phyloP scores from a whole-genome alignment of 2,329 filamentous ascomycete genomes.

The Sclerotinia nivalis region DNA sequence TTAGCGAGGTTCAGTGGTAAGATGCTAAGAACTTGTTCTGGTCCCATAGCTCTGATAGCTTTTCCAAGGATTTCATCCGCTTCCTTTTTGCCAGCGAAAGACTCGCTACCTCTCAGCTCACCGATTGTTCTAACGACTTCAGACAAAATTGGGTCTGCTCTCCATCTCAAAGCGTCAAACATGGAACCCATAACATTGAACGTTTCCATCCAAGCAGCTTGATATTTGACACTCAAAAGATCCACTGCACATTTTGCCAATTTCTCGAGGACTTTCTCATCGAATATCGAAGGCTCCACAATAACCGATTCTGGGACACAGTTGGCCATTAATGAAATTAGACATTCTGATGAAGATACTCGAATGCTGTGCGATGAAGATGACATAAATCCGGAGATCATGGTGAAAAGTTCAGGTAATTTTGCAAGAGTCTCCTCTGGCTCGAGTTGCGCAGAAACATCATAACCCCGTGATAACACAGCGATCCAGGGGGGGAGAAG shows the following conservation, averaged over 20 bases:
- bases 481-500: slow-evolving; percentile 95
- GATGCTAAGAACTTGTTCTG: slow-evolving; percentile 76
- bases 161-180: slow-evolving; percentile 86
- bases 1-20: slow-evolving; percentile 84
- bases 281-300: slow-evolving; percentile 84
- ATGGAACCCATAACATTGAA: slow-evolving; percentile 86
- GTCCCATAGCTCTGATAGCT: slow-evolving; percentile 87
- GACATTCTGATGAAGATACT: slow-evolving; percentile 89
- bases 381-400: slow-evolving; percentile 78
- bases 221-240: slow-evolving; percentile 85
- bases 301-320: slow-evolving; percentile 83
- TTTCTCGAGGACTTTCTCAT: slow-evolving; percentile 86
- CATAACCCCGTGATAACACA: slow-evolving; percentile 89
- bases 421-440: slow-evolving; percentile 91
- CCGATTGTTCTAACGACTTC: slow-evolving; percentile 78
- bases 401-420: slow-evolving; percentile 77
- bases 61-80: slow-evolving; percentile 87
- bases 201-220: slow-evolving; percentile 91
- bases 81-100: slow-evolving; percentile 92
- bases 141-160: slow-evolving; percentile 73
- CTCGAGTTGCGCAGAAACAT: slow-evolving; percentile 85
- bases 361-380: slow-evolving; percentile 91
- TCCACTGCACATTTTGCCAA: slow-evolving; percentile 71
- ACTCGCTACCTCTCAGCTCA: slow-evolving; percentile 81
- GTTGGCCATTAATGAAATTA: slow-evolving; percentile 90